A percentile compares a stretch with the other conserved stretches of the same genome.
These are phyloP conservation scores for Kurtzmaniella quercitrusa DNA, from an alignment of 1,139 yeast species.

Conservation along the genomic window DNA sequence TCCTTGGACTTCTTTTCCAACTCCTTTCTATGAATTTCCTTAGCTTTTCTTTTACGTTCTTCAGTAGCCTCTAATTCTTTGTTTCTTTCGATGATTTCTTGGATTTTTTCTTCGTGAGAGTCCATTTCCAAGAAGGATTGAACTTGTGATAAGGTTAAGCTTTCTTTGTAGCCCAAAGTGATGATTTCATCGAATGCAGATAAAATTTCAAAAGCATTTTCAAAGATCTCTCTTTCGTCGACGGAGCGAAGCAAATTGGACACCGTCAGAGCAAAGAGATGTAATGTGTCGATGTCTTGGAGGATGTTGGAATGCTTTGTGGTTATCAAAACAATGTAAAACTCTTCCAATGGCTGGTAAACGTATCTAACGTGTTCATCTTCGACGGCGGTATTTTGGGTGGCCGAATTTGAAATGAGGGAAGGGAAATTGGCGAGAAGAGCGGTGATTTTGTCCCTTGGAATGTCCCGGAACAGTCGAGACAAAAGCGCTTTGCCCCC, in stretches of 20 bases:
- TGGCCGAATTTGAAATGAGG: constrained; percentile 63
- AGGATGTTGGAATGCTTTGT: constrained; percentile 88
- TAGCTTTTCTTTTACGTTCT: constrained; percentile 93
- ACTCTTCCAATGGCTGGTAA: constrained; percentile 93
- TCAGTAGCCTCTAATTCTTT: constrained; percentile 97
- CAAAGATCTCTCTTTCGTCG: constrained; percentile 82
- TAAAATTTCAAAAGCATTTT: constrained; percentile 81
- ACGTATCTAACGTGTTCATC: constrained; percentile 91
- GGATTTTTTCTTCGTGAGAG: constrained; percentile 96
- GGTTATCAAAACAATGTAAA: constrained; percentile 86
- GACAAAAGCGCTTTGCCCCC: constrained; percentile 92
- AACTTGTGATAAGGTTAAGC: constrained; percentile 76
- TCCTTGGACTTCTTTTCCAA: constrained; percentile 57
- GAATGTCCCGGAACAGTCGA: constrained; percentile 85
- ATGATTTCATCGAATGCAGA: constrained; percentile 94
- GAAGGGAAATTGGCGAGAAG: constrained; percentile 84
- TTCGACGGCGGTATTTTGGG: constrained; percentile 93
- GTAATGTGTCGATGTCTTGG: constrained; percentile 91
- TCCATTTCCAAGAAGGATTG: constrained; percentile 94
- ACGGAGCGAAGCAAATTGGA: constrained; percentile 67
- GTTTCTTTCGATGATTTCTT: constrained; percentile 94
- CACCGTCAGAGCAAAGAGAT: constrained; percentile 77
- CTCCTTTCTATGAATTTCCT: constrained; percentile 88
- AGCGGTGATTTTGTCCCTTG: constrained; percentile 82
- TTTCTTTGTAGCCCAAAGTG: constrained; percentile 86